Percentiles rank a stretch among this genome's conserved stretches.
Conservation (phyloP, 2,329 filamentous ascomycete species). For the Blastomyces parvus region DNA sequence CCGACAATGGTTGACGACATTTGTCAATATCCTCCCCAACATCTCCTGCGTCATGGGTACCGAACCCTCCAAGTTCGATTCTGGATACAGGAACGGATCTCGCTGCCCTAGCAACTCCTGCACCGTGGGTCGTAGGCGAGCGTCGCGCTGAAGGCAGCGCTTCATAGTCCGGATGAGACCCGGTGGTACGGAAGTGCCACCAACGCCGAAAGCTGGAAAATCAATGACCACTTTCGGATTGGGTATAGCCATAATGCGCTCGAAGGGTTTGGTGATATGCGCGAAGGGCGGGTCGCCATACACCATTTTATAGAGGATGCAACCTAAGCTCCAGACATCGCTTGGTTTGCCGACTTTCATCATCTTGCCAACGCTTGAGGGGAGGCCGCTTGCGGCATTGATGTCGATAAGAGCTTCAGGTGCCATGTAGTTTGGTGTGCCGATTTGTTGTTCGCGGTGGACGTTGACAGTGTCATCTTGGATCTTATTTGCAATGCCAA, state of each 20-base stretch:
- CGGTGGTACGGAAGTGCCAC: constrained; percentile 44
- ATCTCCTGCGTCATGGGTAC: constrained; percentile 49
- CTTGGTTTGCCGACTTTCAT: constrained; percentile 95
- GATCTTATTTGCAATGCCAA: constrained; percentile 96
- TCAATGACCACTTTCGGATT: constrained; percentile 42
- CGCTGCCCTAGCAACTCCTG: constrained; percentile 46
- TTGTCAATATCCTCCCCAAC: constrained; percentile 49
- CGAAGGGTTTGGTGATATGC: constrained; percentile 79
- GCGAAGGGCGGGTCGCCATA: constrained; percentile 95
- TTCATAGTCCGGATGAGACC: constrained; percentile 48
- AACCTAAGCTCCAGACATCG: constrained; percentile 92
- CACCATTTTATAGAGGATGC: constrained; percentile 95
- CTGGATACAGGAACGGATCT: constrained; percentile 52
- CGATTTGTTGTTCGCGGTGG: constrained; percentile 87
- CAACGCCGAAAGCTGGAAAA: constrained; percentile 38
- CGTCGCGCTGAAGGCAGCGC: constrained; percentile 51
- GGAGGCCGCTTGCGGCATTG: constrained; percentile 52
- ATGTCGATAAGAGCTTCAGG: constrained; percentile 87
- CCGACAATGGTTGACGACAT: constrained; percentile 51
- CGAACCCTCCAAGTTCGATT: constrained; percentile 37
- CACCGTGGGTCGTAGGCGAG: constrained; percentile 47
- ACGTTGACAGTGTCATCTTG: constrained; percentile 96
- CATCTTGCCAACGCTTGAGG: constrained; percentile 51
- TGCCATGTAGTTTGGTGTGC: constrained; percentile 98
- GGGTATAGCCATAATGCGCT: constrained; percentile 55